These are phyloP conservation scores for Ceratocystis variospora DNA, from an alignment of 2,329 filamentous ascomycete genomes.

Conservation along the genomic window DNA sequence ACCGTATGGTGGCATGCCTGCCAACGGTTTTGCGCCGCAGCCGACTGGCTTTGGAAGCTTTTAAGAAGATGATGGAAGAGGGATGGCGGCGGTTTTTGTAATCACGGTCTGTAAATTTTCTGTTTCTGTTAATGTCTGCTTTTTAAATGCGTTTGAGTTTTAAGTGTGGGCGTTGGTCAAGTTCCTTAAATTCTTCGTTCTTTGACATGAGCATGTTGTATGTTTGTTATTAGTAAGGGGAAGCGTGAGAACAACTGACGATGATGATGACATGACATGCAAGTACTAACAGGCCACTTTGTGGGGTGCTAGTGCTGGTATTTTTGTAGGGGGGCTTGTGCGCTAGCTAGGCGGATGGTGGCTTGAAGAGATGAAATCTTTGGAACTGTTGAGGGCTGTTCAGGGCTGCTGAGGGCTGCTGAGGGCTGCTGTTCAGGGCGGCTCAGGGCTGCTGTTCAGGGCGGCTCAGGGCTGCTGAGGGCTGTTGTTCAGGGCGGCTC, in stretches of 20 bases:
- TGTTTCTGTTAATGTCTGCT: slow-evolving; percentile 8
- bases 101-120: slow-evolving; percentile 13
- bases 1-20: slow-evolving; percentile 50
- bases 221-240: not conserved
- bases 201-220: not conserved
- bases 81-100: slow-evolving; percentile 8
- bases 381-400: not conserved
- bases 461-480: not conserved
- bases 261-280: not conserved
- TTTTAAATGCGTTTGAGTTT: too few relatives aligned
- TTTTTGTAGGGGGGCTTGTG: not conserved
- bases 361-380: not conserved
- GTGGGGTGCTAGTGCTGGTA: not conserved
- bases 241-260: not conserved
- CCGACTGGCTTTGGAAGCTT: slow-evolving; percentile 63
- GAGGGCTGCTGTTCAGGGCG: not conserved
- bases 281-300: not conserved
- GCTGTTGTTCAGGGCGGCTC: not conserved
- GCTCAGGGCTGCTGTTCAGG: not conserved
- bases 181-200: not conserved
- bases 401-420: not conserved
- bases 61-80: slow-evolving; percentile 10
- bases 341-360: not conserved
- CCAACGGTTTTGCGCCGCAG: slow-evolving; percentile 83
- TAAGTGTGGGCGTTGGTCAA: slow-evolving; percentile 2